Percentiles rank a stretch among this genome's conserved stretches.
Evolutionary conservation across 768 basidiomycete genomes (phyloP).

Genomic region (Melanogaster broomeanus): DNA sequence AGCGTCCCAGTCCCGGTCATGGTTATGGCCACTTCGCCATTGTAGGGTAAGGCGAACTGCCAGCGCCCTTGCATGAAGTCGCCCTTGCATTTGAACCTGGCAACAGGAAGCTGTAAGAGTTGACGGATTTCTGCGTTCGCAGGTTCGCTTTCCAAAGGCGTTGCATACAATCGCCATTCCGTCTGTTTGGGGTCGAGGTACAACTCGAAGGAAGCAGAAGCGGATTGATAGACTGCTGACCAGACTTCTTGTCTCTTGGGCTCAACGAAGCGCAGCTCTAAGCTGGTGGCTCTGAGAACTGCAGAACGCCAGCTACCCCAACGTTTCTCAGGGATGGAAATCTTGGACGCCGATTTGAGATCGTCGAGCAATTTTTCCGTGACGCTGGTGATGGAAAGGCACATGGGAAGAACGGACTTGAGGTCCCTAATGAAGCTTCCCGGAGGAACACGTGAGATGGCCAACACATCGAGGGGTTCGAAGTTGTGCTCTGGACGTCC

Average conservation of each 20-base stretch:
- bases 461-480: conserved; percentile 49
- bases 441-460: conserved; percentile 66
- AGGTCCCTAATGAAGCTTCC: conserved; percentile 72
- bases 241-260: conserved; percentile 88
- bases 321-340: conserved; percentile 50
- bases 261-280: conserved; percentile 80
- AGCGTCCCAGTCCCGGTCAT: conserved; percentile 61
- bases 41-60: conserved; percentile 77
- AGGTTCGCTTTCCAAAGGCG: conserved; percentile 64
- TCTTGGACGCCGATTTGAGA: conserved; percentile 41
- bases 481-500: conserved; percentile 90
- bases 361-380: conserved; percentile 52
- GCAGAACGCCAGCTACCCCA: conserved; percentile 75
- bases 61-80: conserved; percentile 70
- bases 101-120: conserved; percentile 74
- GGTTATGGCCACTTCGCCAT: conserved; percentile 54
- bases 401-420: conserved; percentile 87
- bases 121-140: conserved; percentile 81
- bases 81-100: conserved; percentile 59
- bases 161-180: conserved; percentile 86
- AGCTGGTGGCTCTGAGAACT: conserved; percentile 55
- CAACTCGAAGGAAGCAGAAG: conserved; percentile 71
- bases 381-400: conserved; percentile 57
- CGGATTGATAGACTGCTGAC: conserved; percentile 77
- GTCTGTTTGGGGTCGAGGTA: conserved; percentile 73